These are phyloP conservation scores for Claviceps capensis DNA, from an alignment of 2,329 filamentous ascomycete genomes.

Conservation along the genomic window DNA sequence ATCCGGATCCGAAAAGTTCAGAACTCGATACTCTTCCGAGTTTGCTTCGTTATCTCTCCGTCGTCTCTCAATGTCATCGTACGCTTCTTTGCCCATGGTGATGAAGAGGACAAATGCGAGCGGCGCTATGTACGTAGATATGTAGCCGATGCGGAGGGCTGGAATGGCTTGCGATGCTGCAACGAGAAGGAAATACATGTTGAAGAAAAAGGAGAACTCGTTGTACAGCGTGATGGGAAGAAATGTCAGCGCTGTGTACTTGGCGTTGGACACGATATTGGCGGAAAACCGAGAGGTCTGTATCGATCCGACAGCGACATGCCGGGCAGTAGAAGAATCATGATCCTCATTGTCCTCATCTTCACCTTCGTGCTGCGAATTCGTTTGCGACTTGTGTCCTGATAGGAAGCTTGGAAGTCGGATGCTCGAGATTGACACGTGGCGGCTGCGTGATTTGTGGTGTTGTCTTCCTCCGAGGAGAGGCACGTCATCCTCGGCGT, in stretches of 20 bases:
- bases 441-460: conserved; percentile 13
- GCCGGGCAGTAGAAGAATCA: conserved; percentile 57
- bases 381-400: background rate
- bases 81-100: conserved; percentile 89
- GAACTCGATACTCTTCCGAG: conserved; percentile 70
- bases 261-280: conserved; percentile 90
- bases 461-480: conserved; percentile 38
- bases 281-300: conserved; percentile 70
- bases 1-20: conserved; percentile 53
- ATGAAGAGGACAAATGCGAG: conserved; percentile 84
- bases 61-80: conserved; percentile 79
- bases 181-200: conserved; percentile 95
- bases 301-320: conserved; percentile 58
- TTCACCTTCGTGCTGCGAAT: conserved; percentile 14
- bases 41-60: conserved; percentile 88
- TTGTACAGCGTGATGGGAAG: conserved; percentile 91
- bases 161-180: conserved; percentile 89
- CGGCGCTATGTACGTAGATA: conserved; percentile 87
- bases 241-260: conserved; percentile 92
- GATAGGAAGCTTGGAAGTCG: conserved; percentile 58
- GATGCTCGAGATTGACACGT: conserved; percentile 33
- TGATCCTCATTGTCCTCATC: conserved; percentile 37
- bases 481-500: conserved; percentile 57
- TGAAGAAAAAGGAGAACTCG: conserved; percentile 99
- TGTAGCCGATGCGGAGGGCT: conserved; percentile 78